Evolutionary conservation across 2,329 filamentous ascomycete genomes (phyloP), one percentile per base, ranked within the genome.

Genomic region (Monilinia laxa): DNA sequence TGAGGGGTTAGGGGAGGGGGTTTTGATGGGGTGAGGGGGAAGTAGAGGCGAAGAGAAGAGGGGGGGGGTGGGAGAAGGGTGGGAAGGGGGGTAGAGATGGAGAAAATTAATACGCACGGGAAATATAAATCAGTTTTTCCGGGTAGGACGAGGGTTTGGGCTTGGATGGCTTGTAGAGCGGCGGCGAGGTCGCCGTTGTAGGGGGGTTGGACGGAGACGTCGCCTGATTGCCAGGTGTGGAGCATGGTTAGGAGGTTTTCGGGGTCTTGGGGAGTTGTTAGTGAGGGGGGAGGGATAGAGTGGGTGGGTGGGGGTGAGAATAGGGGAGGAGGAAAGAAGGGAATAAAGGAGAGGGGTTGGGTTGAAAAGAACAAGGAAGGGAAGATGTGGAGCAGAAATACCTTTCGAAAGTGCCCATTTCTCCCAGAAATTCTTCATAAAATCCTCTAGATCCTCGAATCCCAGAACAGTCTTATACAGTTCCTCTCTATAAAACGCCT

Each of bases 111-210:
- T 10, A 78, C 83, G 78, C 75, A 87, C 81, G 91, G 89, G 71
- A 95, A 94, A 75, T 94, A 94, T 5, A 94, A 80, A 74, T 94
- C 91, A 0, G 90, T 93, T 75, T 90, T 86, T 28, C 81, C 79
- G 0, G 91, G 91, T 18, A 93, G 76, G 4, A 94, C 88, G 53
- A 94, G 78, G 0, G 85, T 87, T 72, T 87, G 91, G 1, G 90
- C 88, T 75, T 89, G 90, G 76, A 94, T 92, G 3, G 81, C 83
- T 57, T 81, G 80, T 85, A 94, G 83, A 0, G 89, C 87, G 64
- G 83, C 82, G 67, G 83, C 82, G 70, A 92, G 89, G 69, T 90
- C 79, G 1, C 85, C 87, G 67, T 88, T 83, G 70, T 90, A 93
- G 3, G 86, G 87, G 65, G 87, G 82, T 73, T 92, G 89, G 6